phyloP scores from a whole-genome alignment of 2,329 filamentous ascomycete genomes.

The Colletotrichum ledebouriae region DNA sequence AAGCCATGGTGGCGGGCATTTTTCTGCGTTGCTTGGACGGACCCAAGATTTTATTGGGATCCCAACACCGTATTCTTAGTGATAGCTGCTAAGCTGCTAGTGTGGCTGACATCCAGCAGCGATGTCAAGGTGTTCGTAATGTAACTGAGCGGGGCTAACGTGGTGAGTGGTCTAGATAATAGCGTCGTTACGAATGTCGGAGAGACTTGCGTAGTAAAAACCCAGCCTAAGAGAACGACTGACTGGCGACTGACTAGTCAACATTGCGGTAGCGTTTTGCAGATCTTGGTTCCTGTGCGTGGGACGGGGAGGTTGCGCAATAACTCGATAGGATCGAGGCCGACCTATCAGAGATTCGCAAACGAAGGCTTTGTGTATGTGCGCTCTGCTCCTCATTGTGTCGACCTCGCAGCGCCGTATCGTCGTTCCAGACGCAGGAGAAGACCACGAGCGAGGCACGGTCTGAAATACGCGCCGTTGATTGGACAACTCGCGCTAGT shows the following conservation, averaged over 20 bases:
- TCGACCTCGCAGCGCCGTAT: constrained; percentile 22
- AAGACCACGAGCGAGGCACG: constrained; percentile 25
- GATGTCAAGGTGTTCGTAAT: constrained; percentile 15
- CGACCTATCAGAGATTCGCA: neutral
- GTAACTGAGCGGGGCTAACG: constrained; percentile 22
- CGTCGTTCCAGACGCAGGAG: constrained; percentile 14
- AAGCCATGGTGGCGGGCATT: constrained; percentile 25
- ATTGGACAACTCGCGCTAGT: constrained; percentile 24
- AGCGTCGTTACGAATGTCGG: constrained; percentile 26
- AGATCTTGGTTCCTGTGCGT: neutral
- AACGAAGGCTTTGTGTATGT: neutral
- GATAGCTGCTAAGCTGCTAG: constrained; percentile 5
- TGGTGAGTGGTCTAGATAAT: constrained; percentile 27
- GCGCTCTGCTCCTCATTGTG: constrained; percentile 22
- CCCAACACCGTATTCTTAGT: constrained; percentile 19
- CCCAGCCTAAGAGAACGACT: neutral
- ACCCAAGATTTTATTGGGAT: neutral
- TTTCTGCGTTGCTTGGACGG: constrained; percentile 15
- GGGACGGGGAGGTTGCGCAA: constrained; percentile 3
- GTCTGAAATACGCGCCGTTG: constrained; percentile 32
- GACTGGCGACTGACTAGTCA: constrained; percentile 6
- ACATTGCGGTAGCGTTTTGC: neutral
- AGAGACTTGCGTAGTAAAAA: neutral
- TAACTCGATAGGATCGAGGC: neutral
- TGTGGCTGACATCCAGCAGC: constrained; percentile 15